Base-by-base conservation (phyloP, 768 basidiomycete species). In the Boletus bicolor region DNA sequence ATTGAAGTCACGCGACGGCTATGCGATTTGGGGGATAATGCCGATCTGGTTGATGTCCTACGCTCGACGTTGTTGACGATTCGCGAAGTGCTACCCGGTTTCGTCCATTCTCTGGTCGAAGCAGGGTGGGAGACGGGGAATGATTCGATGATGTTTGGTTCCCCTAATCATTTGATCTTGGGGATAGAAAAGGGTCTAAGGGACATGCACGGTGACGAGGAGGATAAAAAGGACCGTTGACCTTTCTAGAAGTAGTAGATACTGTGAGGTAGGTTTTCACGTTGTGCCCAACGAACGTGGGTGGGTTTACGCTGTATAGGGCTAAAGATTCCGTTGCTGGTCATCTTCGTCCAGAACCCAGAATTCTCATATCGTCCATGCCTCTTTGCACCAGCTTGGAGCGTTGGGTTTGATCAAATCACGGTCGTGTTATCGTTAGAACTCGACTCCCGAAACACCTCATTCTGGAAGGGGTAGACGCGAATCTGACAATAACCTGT, bases 91-190 rank as follows among this genome's bases (percentile, higher is more conserved):
- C 35, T 68, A 5, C 65, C 60, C n/a, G 24, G 28, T 28, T 69
- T 69, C 49, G 35, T 69, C 12, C 55, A 34, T 15, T 63, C 59
- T 36, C 34, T 69, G 37, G 37, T 12, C 2, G 54, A 49, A 38
- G 69, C 61, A 11, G 76, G 76, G 15, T 80, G 79, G 79, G 72
- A 75, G 56, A 71, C 66, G 30, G 63, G 49, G 14, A 54, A 60
- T 12, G 79, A 60, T 39, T 66, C 66, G 24, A 62, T 68, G 66
- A 64, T 67, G 71, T 55, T 72, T 24, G 67, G 69, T 19, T 62
- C 69, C 17, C 64, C 69, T 7, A 56, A 35, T 24, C 51, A 60
- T 57, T 32, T 72, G 0, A 61, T 72, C 21, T 32, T 66, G 51
- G 64, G 35, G 46, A 47, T 52, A 44, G 51, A 53, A n/a, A 14